phyloP scores from a whole-genome alignment of 1,139 yeast genomes.

The Hyphopichia pseudoburtonii region DNA sequence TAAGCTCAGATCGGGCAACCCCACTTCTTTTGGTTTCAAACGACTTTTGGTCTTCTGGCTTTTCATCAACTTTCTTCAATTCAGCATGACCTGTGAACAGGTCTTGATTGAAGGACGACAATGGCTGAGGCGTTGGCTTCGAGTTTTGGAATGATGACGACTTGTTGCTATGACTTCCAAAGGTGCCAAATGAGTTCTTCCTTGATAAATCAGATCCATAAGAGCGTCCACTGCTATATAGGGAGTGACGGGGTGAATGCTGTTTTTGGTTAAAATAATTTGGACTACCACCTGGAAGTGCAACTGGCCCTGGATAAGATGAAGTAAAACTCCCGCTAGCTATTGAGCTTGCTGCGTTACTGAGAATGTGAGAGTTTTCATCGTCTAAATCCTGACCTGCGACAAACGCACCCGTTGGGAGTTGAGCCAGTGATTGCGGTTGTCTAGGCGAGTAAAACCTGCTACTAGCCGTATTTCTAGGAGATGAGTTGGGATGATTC shows the following conservation, averaged over 20 bases:
- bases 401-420: too few species aligned
- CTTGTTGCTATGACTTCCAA: neutral
- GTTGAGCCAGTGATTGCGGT: constrained; percentile 1
- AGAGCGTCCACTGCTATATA: constrained; percentile 4
- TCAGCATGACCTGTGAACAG: constrained; percentile 1
- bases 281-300: constrained; percentile 11
- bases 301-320: constrained; percentile 1
- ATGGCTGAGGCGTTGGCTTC: neutral
- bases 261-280: constrained; percentile 12
- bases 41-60: constrained; percentile 7
- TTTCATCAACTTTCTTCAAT: constrained; percentile 14
- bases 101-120: constrained; percentile 1
- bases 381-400: constrained; percentile 33
- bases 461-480: neutral
- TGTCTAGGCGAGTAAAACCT: neutral
- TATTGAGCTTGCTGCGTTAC: constrained; percentile 18
- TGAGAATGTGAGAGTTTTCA: constrained; percentile 43
- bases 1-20: constrained; percentile 25
- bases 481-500: neutral
- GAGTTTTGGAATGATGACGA: constrained; percentile 2
- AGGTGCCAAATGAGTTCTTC: constrained; percentile 16
- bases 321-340: constrained; percentile 5
- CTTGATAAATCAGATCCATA: constrained; percentile 23
- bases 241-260: constrained; percentile 6
- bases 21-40: constrained; percentile 6